These are phyloP conservation scores for Tilletia walkeri DNA, from an alignment of 1,284 basidiomycete genomes.

Conservation along the genomic window DNA sequence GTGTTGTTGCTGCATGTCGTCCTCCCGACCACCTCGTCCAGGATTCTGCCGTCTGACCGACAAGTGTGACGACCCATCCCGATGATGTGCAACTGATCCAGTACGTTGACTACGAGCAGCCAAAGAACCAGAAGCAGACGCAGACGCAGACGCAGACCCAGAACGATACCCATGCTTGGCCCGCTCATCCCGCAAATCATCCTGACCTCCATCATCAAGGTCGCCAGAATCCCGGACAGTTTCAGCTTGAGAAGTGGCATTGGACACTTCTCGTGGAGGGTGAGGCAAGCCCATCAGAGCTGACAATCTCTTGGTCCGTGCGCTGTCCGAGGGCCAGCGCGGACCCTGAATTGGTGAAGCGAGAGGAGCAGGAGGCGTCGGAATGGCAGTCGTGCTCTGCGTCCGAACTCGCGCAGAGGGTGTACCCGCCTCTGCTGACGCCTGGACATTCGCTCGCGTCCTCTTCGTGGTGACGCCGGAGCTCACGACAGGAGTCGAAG, in stretches of 20 bases:
- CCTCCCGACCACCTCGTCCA: no score
- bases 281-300: neutral
- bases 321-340: neutral
- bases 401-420: neutral
- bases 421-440: neutral
- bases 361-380: neutral
- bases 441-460: neutral
- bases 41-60: no score
- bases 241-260: neutral
- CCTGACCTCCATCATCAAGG: neutral
- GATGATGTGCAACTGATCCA: no score
- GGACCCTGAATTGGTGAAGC: neutral
- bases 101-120: no score
- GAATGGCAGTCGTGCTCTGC: constrained; percentile 8
- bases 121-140: no score
- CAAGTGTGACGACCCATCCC: no score
- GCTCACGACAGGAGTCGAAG: constrained; percentile 3
- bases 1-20: neutral
- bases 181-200: neutral
- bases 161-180: neutral
- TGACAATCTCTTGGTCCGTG: neutral
- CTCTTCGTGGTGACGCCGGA: neutral
- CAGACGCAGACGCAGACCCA: no score
- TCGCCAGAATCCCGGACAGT: neutral
- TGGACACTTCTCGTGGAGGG: neutral